Conservation (phyloP, 345 rosid species). For the Corymbia maculata region DNA sequence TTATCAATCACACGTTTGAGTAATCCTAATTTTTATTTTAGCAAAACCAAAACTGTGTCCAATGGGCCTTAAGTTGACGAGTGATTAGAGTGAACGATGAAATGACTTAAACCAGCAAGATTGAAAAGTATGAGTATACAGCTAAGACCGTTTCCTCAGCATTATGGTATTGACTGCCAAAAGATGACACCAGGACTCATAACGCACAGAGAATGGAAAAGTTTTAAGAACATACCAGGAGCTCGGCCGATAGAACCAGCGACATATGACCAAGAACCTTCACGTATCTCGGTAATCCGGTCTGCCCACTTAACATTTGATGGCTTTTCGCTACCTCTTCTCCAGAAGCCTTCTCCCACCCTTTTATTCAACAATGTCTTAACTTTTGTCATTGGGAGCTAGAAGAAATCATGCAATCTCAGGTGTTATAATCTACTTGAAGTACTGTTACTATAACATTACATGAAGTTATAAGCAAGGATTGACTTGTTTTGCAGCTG, state of each 20-base stretch:
- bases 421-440: background rate
- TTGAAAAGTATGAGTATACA: background rate
- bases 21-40: background rate
- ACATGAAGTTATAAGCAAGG: background rate
- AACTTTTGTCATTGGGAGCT: background rate
- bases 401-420: background rate
- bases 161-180: background rate
- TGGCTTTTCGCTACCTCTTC: conserved; percentile 79
- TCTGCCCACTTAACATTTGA: conserved; percentile 60
- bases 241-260: conserved; percentile 87
- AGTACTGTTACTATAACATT: background rate
- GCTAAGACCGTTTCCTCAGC: background rate
- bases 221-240: conserved; percentile 53
- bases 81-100: background rate
- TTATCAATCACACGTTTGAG: background rate
- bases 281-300: conserved; percentile 65
- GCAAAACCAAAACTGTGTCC: background rate
- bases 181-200: background rate
- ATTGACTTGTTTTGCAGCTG: background rate
- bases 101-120: background rate
- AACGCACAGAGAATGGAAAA: background rate
- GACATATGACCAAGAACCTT: conserved; percentile 84
- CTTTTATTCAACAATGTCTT: conserved; percentile 9
- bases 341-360: conserved; percentile 77
- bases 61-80: background rate